Conservation (phyloP, 2,329 filamentous ascomycete genomes). For the Alternaria sp. region DNA sequence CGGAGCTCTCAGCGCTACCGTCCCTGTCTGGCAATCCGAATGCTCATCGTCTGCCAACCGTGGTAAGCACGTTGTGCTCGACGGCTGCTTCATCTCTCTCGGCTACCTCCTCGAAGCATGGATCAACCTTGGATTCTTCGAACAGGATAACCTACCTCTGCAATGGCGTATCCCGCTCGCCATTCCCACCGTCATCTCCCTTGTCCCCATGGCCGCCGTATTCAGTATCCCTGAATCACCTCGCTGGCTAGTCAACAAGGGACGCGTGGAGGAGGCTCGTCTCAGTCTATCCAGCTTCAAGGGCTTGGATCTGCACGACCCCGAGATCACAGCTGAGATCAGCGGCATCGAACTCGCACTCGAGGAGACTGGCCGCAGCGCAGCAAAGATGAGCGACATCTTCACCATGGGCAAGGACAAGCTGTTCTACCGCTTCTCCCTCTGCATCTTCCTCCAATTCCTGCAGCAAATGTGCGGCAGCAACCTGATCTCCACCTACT, state of each 20-base stretch:
- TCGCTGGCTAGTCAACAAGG: slow-evolving; percentile 70
- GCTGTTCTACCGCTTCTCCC: slow-evolving; percentile 66
- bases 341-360: slow-evolving; percentile 64
- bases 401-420: slow-evolving; percentile 65
- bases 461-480: slow-evolving; percentile 60
- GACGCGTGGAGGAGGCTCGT: slow-evolving; percentile 69
- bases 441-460: slow-evolving; percentile 59
- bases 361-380: slow-evolving; percentile 61
- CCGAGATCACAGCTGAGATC: slow-evolving; percentile 67
- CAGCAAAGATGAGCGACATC: slow-evolving; percentile 64
- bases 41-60: slow-evolving; percentile 49
- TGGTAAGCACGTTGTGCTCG: slow-evolving; percentile 50
- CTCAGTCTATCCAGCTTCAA: slow-evolving; percentile 49
- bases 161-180: slow-evolving; percentile 73
- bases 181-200: slow-evolving; percentile 63
- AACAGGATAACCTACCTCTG: slow-evolving; percentile 63
- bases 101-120: slow-evolving; percentile 56
- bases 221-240: slow-evolving; percentile 76
- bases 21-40: slow-evolving; percentile 57
- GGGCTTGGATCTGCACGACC: slow-evolving; percentile 47
- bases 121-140: slow-evolving; percentile 63
- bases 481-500: slow-evolving; percentile 59
- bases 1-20: slow-evolving; percentile 52
- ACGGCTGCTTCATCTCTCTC: slow-evolving; percentile 55
- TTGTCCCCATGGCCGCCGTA: slow-evolving; percentile 62